Evolutionary conservation across 2,329 filamentous ascomycete species (phyloP).

Genomic region (Alternaria sp.): DNA sequence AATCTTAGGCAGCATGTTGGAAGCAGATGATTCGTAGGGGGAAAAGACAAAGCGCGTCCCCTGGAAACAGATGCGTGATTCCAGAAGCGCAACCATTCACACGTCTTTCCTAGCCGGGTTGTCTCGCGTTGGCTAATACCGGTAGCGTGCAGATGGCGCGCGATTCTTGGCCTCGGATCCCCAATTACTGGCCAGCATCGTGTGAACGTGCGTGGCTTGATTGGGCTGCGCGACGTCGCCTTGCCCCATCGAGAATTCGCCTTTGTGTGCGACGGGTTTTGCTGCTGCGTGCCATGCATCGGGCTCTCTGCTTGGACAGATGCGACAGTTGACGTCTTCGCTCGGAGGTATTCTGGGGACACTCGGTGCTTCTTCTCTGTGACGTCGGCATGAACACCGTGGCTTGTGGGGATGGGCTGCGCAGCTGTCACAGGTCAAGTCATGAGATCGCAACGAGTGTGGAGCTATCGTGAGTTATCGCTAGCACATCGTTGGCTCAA

Average conservation of each 20-base stretch:
- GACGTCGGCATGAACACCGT: constrained; percentile 12
- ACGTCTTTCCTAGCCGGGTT: constrained; percentile 25
- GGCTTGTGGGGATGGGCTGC: constrained; percentile 1
- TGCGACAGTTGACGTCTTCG: constrained; percentile 11
- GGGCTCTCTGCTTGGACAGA: constrained; percentile 16
- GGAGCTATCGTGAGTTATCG: constrained; percentile 25
- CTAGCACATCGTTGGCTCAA: constrained; percentile 14
- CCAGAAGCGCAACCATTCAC: constrained; percentile 24
- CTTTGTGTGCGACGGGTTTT: constrained; percentile 13
- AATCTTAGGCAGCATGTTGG: constrained; percentile 20
- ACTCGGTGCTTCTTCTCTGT: constrained; percentile 11
- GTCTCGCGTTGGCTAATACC: constrained; percentile 17
- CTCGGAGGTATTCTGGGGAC: constrained; percentile 17
- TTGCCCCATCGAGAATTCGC: neutral
- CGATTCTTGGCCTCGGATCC: constrained; percentile 17
- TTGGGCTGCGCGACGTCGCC: constrained; percentile 21
- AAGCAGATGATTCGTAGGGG: constrained; percentile 28
- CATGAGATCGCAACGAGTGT: constrained; percentile 20
- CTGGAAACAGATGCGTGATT: constrained; percentile 11
- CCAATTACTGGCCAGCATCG: constrained; percentile 22
- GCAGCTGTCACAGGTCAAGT: constrained; percentile 3
- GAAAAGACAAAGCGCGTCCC: constrained; percentile 11
- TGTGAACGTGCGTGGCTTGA: constrained; percentile 28
- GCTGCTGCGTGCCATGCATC: constrained; percentile 23
- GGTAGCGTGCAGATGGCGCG: constrained; percentile 11